phyloP scores from a whole-genome alignment of 352 stramenopile species.

The Thraustochytrium striatum region DNA sequence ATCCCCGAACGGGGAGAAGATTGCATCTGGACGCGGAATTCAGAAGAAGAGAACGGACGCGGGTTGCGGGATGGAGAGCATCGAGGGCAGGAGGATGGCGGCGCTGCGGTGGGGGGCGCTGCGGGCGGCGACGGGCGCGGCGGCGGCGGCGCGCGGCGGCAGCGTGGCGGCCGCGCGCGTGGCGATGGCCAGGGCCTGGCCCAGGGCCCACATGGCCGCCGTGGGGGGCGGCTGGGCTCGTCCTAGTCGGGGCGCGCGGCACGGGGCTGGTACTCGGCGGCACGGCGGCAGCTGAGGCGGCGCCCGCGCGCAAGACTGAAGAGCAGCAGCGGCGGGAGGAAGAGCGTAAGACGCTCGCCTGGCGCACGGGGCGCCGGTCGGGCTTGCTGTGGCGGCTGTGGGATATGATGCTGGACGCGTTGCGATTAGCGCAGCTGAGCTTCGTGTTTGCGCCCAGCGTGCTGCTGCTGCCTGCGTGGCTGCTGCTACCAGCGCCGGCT shows the following conservation, averaged over 20 bases:
- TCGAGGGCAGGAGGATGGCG: neutral
- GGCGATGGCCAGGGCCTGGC: no score
- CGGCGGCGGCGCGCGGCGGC: no score
- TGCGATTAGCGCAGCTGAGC: neutral
- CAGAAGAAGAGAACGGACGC: no score
- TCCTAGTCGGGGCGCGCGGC: neutral
- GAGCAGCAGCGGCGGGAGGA: neutral
- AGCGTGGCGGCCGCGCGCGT: neutral
- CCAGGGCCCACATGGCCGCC: neutral
- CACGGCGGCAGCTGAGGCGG: neutral
- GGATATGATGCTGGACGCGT: neutral
- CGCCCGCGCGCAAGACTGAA: neutral
- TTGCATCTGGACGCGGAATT: no score
- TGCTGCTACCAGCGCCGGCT: conserved; percentile 56
- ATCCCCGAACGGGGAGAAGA: no score
- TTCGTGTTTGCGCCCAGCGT: neutral
- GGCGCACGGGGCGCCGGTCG: neutral
- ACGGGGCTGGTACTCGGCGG: neutral
- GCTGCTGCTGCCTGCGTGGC: conserved; percentile 58
- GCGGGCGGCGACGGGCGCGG: neutral
- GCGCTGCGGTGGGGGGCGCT: neutral
- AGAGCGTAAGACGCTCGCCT: neutral
- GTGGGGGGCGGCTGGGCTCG: no score
- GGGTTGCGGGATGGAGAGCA: no score
- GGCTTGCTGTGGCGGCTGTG: neutral